phyloP scores from a whole-genome alignment of 148 eudicot genomes.

The Beta vulgaris region DNA sequence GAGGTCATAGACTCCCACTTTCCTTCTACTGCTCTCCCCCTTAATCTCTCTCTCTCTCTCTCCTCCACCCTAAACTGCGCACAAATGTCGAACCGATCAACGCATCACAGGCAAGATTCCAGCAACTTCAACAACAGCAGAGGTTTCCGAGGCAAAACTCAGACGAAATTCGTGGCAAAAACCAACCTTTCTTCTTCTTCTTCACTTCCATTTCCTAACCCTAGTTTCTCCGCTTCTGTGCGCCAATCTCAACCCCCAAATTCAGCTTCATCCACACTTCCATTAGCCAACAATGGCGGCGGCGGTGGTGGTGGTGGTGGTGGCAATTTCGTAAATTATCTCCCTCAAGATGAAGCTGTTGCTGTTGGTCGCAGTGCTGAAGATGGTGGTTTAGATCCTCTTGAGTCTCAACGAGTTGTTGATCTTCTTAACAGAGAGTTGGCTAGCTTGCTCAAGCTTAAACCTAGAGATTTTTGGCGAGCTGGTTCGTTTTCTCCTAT shows the following conservation, averaged over 20 bases:
- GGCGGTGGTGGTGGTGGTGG: not conserved
- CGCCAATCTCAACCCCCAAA: conserved; percentile 3
- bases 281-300: not conserved
- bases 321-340: conserved; percentile 68
- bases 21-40: not conserved
- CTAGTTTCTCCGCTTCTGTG: conserved; percentile 3
- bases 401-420: conserved; percentile 81
- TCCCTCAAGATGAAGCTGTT: conserved; percentile 96
- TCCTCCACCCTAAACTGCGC: not conserved
- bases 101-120: not conserved
- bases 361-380: conserved; percentile 72
- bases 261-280: not conserved
- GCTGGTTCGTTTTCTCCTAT: conserved; percentile 40
- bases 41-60: not conserved
- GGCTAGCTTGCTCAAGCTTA: conserved; percentile 63
- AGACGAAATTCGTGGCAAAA: conserved; percentile 1
- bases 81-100: conserved; percentile 12
- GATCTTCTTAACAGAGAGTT: conserved; percentile 74
- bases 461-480: conserved; percentile 74
- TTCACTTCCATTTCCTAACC: not conserved
- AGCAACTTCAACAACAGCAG: not conserved
- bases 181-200: not conserved
- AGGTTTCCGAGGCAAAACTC: not conserved
- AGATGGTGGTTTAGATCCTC: conserved; percentile 78
- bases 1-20: no score